Conservation (phyloP, 108 stramenopile species). For the Pinguiococcus pyrenoidosus region DNA sequence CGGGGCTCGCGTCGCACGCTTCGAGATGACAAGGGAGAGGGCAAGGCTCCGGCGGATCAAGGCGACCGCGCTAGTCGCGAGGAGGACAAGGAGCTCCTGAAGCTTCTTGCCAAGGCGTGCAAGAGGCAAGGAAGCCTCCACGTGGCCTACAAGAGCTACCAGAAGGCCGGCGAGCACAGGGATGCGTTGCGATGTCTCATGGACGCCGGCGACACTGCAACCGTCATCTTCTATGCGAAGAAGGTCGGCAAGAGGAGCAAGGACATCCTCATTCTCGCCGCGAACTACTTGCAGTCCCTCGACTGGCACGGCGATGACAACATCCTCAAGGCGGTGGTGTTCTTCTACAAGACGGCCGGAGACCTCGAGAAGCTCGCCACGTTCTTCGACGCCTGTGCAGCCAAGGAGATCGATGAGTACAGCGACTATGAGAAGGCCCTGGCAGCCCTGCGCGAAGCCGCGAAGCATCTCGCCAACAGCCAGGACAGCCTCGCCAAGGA, state of each 20-base stretch:
- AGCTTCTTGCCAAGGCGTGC: constrained; percentile 32
- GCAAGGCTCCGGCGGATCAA: too few species aligned
- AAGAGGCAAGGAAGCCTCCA: constrained; percentile 42
- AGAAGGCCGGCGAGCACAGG: constrained; percentile 42
- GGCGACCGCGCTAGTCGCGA: too few species aligned
- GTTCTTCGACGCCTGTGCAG: constrained; percentile 53
- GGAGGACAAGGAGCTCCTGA: constrained; percentile 22
- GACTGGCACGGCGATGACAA: constrained; percentile 43
- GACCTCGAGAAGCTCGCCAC: constrained; percentile 39
- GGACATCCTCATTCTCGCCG: constrained; percentile 56
- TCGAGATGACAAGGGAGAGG: too few species aligned
- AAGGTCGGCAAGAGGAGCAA: constrained; percentile 26
- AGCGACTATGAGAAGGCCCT: constrained; percentile 51
- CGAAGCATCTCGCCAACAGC: constrained; percentile 24
- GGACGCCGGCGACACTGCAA: constrained; percentile 47
- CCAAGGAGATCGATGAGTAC: constrained; percentile 50
- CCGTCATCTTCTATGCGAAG: constrained; percentile 48
- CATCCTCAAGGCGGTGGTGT: constrained; percentile 48
- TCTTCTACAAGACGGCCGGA: constrained; percentile 54
- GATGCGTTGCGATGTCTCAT: constrained; percentile 53
- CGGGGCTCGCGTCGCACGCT: too few species aligned
- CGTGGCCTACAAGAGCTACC: constrained; percentile 54
- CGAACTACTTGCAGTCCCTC: constrained; percentile 52
- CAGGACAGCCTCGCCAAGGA: background rate
- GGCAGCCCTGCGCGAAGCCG: constrained; percentile 46